Conservation (phyloP, 345 rosid genomes). For the Anastatica hierochuntica region DNA sequence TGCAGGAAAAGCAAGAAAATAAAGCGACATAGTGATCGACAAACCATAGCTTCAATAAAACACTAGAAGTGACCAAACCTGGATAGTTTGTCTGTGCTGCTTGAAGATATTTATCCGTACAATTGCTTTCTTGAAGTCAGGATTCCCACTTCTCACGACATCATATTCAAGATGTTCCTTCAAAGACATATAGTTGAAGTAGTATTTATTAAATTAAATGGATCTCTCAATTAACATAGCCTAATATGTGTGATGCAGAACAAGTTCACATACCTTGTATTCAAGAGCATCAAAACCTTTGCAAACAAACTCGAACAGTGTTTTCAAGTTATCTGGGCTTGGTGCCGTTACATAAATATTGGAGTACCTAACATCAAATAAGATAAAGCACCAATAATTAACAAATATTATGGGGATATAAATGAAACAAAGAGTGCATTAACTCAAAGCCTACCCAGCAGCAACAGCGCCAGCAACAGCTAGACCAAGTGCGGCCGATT, state of each 20-base stretch:
- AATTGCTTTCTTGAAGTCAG: slow-evolving; percentile 70
- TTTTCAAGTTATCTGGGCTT: slow-evolving; percentile 85
- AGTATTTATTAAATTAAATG: slow-evolving; percentile 4
- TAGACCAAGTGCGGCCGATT: slow-evolving; percentile 93
- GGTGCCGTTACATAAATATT: slow-evolving; percentile 89
- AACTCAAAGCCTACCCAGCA: slow-evolving; percentile 56
- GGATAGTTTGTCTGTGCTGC: slow-evolving; percentile 93
- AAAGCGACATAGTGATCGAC: slow-evolving; percentile 1
- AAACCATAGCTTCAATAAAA: slow-evolving; percentile 29
- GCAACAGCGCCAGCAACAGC: slow-evolving; percentile 90
- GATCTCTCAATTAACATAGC: not conserved
- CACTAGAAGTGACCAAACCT: slow-evolving; percentile 70
- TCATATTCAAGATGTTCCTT: slow-evolving; percentile 91
- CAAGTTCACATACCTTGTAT: slow-evolving; percentile 59
- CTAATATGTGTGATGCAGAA: not conserved
- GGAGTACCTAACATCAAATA: slow-evolving; percentile 53
- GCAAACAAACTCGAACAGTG: slow-evolving; percentile 78
- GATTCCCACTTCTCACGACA: slow-evolving; percentile 65
- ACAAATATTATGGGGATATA: slow-evolving; percentile 5
- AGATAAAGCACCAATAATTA: slow-evolving; percentile 1
- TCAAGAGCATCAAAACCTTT: slow-evolving; percentile 79
- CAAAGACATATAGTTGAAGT: slow-evolving; percentile 7
- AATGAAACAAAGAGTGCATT: not conserved
- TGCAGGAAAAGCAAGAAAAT: slow-evolving; percentile 31
- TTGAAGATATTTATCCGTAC: slow-evolving; percentile 76